phyloP scores from a whole-genome alignment of 306 rosid species.

The Canavalia gladiata region DNA sequence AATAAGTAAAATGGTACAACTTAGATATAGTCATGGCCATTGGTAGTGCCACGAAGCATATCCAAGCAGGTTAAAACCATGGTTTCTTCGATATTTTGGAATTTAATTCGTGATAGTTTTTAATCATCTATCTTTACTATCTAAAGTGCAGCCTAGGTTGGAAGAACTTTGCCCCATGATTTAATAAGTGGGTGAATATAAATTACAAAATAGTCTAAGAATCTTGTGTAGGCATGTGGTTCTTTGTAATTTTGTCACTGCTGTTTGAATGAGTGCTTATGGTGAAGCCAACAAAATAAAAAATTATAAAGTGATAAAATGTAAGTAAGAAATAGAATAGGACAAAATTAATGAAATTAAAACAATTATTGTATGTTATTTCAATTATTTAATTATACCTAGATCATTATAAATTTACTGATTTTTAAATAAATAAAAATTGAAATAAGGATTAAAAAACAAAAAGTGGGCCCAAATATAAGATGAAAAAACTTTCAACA shows the following conservation, averaged over 20 bases:
- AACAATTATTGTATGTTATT: not conserved
- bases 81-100: constrained; percentile 8
- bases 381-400: constrained; percentile 18
- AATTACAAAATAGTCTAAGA: constrained; percentile 17
- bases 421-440: constrained; percentile 12
- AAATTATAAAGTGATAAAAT: not conserved
- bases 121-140: constrained; percentile 1
- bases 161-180: not conserved
- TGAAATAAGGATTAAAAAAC: not conserved
- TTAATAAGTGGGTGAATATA: constrained; percentile 16
- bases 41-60: constrained; percentile 2
- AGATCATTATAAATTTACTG: not conserved
- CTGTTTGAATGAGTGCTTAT: constrained; percentile 16
- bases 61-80: not conserved
- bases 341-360: not conserved
- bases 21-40: not conserved
- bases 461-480: not conserved
- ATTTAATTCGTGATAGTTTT: not conserved
- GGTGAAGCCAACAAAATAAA: not conserved
- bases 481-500: not conserved
- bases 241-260: not conserved
- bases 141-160: constrained; percentile 5
- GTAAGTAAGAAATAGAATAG: constrained; percentile 22
- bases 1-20: not conserved
- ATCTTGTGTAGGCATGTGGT: constrained; percentile 1